phyloP scores from a whole-genome alignment of 306 rosid species.

The Castanospermum australe region DNA sequence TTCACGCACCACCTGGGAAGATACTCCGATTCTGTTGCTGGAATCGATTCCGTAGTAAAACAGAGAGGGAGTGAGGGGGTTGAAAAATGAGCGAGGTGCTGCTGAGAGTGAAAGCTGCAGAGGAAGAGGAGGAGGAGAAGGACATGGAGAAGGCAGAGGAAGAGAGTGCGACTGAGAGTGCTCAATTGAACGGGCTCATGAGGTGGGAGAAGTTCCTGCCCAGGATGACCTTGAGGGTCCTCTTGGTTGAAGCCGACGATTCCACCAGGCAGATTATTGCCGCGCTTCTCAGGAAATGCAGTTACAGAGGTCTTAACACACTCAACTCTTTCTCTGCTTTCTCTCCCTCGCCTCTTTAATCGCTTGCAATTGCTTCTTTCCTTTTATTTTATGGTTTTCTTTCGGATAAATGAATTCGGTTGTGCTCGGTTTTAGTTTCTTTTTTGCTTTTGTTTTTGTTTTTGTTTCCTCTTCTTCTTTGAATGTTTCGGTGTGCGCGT shows the following conservation, averaged over 20 bases:
- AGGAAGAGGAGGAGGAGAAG: not conserved
- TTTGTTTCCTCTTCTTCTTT: not conserved
- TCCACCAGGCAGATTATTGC: constrained; percentile 90
- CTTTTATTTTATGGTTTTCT: not conserved
- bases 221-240: constrained; percentile 66
- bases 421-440: not conserved
- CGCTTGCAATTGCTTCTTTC: not conserved
- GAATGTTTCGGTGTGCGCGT: not conserved
- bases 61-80: not conserved
- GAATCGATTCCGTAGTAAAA: not conserved
- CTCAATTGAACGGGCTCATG: constrained; percentile 53
- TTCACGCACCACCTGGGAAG: not conserved
- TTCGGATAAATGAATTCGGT: not conserved
- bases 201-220: constrained; percentile 82
- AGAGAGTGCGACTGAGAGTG: constrained; percentile 25
- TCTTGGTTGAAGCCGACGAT: constrained; percentile 91
- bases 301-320: constrained; percentile 63
- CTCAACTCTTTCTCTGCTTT: not conserved
- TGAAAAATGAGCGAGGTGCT: constrained; percentile 59
- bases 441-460: not conserved
- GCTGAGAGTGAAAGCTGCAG: constrained; percentile 26
- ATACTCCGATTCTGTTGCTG: not conserved
- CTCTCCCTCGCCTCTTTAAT: not conserved
- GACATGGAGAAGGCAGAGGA: not conserved
- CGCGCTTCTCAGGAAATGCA: constrained; percentile 92